Evolutionary conservation across 2,329 filamentous ascomycete species (phyloP).

Genomic region (Tetracladium maxilliforme): DNA sequence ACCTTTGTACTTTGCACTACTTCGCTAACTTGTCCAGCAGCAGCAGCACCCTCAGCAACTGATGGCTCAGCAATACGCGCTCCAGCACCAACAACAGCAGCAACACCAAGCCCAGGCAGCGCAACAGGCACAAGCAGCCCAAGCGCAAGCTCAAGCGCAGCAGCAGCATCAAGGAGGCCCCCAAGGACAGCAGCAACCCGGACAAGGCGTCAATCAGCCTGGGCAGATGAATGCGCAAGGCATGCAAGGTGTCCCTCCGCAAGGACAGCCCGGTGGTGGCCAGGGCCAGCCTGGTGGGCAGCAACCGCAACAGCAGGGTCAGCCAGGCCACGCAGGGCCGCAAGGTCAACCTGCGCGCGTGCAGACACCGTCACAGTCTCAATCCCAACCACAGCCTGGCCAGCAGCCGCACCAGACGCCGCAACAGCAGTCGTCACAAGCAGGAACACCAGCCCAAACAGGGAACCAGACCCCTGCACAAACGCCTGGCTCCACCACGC

Average conservation of each 20-base stretch:
- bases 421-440: slow-evolving; percentile 13
- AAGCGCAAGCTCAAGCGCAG: slow-evolving; percentile 27
- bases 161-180: slow-evolving; percentile 23
- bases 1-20: slow-evolving; percentile 28
- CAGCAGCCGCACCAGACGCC: slow-evolving; percentile 19
- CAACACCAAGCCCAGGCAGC: slow-evolving; percentile 22
- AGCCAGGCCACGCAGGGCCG: slow-evolving; percentile 3
- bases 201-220: slow-evolving; percentile 18
- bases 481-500: slow-evolving; percentile 1
- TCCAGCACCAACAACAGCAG: slow-evolving; percentile 29
- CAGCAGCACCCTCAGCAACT: slow-evolving; percentile 24
- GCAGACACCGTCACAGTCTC: slow-evolving; percentile 6
- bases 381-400: slow-evolving; percentile 10
- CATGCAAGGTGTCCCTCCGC: slow-evolving; percentile 25
- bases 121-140: slow-evolving; percentile 30
- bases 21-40: slow-evolving; percentile 23
- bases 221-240: slow-evolving; percentile 11
- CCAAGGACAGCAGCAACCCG: slow-evolving; percentile 18
- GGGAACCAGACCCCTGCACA: too few species aligned
- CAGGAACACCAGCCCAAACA: too few species aligned
- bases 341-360: too few species aligned
- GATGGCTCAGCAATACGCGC: slow-evolving; percentile 29
- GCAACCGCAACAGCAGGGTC: slow-evolving; percentile 19
- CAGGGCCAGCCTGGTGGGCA: slow-evolving; percentile 10
- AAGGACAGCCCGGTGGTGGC: slow-evolving; percentile 6